These are phyloP conservation scores for Coprinopsis sp. DNA, from an alignment of 768 basidiomycete species.

Conservation along the genomic window DNA sequence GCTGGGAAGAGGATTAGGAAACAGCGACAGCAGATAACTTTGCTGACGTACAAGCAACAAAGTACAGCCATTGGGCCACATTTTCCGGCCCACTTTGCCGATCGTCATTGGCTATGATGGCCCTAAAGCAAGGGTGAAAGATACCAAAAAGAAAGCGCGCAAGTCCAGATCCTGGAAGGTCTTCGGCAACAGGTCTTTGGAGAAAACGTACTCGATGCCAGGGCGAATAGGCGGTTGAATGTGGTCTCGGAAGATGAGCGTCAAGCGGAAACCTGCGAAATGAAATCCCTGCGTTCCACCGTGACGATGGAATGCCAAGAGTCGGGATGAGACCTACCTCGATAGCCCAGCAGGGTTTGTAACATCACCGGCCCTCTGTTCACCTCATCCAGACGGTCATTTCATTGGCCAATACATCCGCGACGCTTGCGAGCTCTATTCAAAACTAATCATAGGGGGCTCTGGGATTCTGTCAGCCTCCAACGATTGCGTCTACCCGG, in stretches of 20 bases:
- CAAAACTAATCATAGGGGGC: slow-evolving; percentile 35
- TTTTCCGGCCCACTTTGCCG: too few relatives aligned
- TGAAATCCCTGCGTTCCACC: slow-evolving; percentile 42
- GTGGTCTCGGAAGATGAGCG: slow-evolving; percentile 33
- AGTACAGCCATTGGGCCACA: too few relatives aligned
- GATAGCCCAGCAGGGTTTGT: slow-evolving; percentile 27
- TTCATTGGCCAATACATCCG: slow-evolving; percentile 34
- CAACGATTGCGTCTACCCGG: slow-evolving; percentile 32
- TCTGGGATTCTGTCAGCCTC: slow-evolving; percentile 32
- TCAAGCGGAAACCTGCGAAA: slow-evolving; percentile 33
- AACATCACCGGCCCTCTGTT: slow-evolving; percentile 26
- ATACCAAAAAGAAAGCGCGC: too few relatives aligned
- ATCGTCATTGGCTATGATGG: too few relatives aligned
- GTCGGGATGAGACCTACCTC: slow-evolving; percentile 21
- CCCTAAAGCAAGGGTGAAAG: too few relatives aligned
- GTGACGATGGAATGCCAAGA: slow-evolving; percentile 23
- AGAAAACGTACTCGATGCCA: slow-evolving; percentile 42
- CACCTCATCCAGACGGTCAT: slow-evolving; percentile 38
- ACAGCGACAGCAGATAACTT: too few relatives aligned
- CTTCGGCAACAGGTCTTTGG: slow-evolving; percentile 40
- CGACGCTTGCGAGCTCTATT: slow-evolving; percentile 30
- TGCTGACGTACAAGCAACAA: too few relatives aligned
- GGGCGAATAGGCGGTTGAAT: slow-evolving; percentile 45
- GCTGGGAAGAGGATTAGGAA: too few relatives aligned
- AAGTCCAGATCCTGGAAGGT: too few relatives aligned